Evolutionary conservation across 2,329 filamentous ascomycete species (phyloP).

Genomic region (Fusarium sp.): DNA sequence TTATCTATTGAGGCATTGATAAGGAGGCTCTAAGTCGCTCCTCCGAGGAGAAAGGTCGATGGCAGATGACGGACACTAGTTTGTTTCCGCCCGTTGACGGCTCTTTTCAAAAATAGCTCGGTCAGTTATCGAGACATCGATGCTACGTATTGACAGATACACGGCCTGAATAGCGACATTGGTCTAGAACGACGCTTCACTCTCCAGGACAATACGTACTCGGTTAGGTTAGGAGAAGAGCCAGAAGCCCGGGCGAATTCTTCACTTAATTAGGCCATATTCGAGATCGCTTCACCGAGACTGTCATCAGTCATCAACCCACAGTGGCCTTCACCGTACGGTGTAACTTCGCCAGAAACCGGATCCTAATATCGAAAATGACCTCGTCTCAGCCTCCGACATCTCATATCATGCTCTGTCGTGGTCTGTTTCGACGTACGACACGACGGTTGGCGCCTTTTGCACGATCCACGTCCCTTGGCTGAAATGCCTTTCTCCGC

Average conservation of each 20-base stretch:
- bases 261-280: not conserved
- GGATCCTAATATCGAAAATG: slow-evolving; percentile 24
- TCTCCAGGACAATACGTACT: not conserved
- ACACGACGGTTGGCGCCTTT: slow-evolving; percentile 37
- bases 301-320: slow-evolving; percentile 23
- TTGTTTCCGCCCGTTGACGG: slow-evolving; percentile 20
- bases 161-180: not conserved
- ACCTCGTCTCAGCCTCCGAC: not conserved
- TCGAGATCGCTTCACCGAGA: slow-evolving; percentile 31
- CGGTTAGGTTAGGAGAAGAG: not conserved
- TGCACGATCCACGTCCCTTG: slow-evolving; percentile 30
- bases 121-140: not conserved
- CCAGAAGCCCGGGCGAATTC: not conserved
- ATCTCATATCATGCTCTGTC: slow-evolving; percentile 33
- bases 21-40: slow-evolving; percentile 11
- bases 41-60: slow-evolving; percentile 41
- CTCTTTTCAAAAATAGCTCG: slow-evolving; percentile 22
- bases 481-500: slow-evolving; percentile 44
- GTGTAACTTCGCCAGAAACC: slow-evolving; percentile 23
- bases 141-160: not conserved
- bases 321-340: slow-evolving; percentile 16
- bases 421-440: slow-evolving; percentile 45
- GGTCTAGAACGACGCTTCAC: not conserved
- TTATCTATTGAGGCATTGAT: slow-evolving; percentile 38
- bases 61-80: slow-evolving; percentile 23